Evolutionary conservation across 2,329 filamentous ascomycete genomes (phyloP).

Genomic region (Paraconiothyrium sp.): DNA sequence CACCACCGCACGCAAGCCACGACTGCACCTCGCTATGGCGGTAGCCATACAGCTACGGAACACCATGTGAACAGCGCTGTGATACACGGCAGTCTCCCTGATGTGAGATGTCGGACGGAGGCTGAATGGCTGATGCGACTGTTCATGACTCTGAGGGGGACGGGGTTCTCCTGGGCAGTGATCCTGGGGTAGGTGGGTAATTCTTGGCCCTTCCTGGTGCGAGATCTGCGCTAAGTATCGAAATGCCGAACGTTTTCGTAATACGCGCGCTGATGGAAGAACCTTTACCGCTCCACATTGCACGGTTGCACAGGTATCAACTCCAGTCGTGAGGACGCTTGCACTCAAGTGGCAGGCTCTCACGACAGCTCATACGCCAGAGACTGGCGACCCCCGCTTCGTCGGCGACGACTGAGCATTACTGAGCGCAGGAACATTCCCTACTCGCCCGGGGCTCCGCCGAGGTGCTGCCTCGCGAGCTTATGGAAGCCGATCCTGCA

Average conservation of each 20-base stretch:
- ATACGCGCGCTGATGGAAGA: neutral
- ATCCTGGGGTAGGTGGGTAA: constrained; percentile 1
- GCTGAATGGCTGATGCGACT: neutral
- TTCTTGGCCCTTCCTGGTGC: neutral
- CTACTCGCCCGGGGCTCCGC: neutral
- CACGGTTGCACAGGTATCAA: neutral
- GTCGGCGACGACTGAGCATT: neutral
- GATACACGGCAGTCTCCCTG: neutral
- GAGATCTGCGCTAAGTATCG: neutral
- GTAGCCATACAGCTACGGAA: neutral
- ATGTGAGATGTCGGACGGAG: neutral
- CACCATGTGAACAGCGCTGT: neutral
- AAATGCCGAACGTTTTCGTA: neutral
- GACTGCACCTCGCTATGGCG: too few relatives aligned
- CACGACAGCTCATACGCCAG: neutral
- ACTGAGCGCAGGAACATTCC: neutral
- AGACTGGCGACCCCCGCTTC: neutral
- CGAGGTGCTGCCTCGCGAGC: neutral
- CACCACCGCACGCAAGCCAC: neutral
- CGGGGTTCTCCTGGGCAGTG: neutral
- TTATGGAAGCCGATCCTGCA: constrained; percentile 6
- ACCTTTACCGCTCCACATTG: neutral
- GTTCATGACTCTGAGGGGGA: neutral
- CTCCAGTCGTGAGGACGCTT: neutral
- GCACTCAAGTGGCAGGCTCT: neutral